Evolutionary conservation across 1,284 basidiomycete genomes (phyloP).

Genomic region (Fomitiporia mediterranea): DNA sequence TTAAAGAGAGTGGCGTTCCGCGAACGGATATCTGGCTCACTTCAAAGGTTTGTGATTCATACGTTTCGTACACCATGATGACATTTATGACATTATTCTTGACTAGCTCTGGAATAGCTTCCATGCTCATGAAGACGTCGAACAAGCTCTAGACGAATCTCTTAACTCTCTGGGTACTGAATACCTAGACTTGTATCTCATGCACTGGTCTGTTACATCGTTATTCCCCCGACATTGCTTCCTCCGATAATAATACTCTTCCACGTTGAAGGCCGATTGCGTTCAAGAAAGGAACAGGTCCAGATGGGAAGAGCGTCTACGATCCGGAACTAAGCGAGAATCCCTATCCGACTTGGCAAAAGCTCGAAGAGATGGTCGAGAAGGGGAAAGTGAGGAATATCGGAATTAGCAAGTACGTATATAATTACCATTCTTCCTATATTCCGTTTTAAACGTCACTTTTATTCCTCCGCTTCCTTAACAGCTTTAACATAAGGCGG

Average conservation of each 20-base stretch:
- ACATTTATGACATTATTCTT: too few relatives aligned
- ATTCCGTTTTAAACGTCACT: neutral
- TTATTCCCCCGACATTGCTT: neutral
- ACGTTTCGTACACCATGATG: neutral
- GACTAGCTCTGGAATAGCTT: constrained; percentile 38
- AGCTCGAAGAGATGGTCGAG: constrained; percentile 74
- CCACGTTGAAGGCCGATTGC: constrained; percentile 55
- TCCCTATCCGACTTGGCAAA: constrained; percentile 79
- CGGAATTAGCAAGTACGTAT: constrained; percentile 68
- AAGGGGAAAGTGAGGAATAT: constrained; percentile 82
- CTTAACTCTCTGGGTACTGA: constrained; percentile 63
- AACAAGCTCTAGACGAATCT: constrained; percentile 63
- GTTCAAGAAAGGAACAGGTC: constrained; percentile 54
- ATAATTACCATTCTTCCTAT: constrained; percentile 2
- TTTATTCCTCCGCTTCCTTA: constrained; percentile 21
- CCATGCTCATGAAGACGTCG: constrained; percentile 63
- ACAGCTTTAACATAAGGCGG: constrained; percentile 53
- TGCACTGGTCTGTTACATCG: constrained; percentile 66
- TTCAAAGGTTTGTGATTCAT: constrained; percentile 15
- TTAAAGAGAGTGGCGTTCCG: constrained; percentile 43
- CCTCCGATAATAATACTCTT: too few relatives aligned
- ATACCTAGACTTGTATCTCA: constrained; percentile 77
- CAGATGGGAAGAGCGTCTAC: constrained; percentile 34
- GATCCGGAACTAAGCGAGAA: constrained; percentile 66
- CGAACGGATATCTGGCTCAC: constrained; percentile 50